These are phyloP conservation scores for Heliamphora pulchella DNA, from an alignment of 179 eudicot genomes.

Conservation along the genomic window DNA sequence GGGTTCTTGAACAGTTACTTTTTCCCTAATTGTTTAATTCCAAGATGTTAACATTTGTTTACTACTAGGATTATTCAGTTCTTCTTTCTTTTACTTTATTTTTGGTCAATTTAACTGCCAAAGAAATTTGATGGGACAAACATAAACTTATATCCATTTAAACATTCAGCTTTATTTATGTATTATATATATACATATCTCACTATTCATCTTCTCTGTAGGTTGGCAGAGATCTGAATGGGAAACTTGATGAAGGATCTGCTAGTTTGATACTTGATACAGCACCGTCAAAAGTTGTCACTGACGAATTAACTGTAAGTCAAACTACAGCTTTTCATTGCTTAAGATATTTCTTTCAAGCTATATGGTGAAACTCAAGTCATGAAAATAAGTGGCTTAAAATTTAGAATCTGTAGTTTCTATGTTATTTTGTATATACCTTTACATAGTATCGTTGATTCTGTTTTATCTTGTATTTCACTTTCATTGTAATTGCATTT, in stretches of 20 bases:
- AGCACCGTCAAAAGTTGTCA: constrained; percentile 91
- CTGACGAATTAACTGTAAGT: constrained; percentile 81
- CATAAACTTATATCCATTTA: neutral
- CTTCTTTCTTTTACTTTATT: neutral
- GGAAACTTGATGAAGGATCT: constrained; percentile 74
- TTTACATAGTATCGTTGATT: neutral
- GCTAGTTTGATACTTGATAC: constrained; percentile 71
- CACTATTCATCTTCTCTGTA: constrained; percentile 26
- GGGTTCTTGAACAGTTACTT: neutral
- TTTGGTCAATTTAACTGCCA: constrained; percentile 4
- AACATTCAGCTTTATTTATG: neutral
- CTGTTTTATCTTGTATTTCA: neutral
- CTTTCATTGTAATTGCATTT: neutral
- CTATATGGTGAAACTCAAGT: neutral
- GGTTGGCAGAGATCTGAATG: constrained; percentile 68
- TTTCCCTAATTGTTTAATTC: neutral
- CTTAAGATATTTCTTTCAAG: neutral
- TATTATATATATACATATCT: constrained; percentile 2
- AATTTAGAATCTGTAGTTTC: neutral
- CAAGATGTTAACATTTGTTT: neutral
- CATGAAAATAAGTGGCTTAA: neutral
- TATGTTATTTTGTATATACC: no score
- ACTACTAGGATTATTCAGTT: neutral
- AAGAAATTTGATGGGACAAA: neutral
- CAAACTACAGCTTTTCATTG: constrained; percentile 11